phyloP scores from a whole-genome alignment of 345 rosid species.

The Linum lewisii region DNA sequence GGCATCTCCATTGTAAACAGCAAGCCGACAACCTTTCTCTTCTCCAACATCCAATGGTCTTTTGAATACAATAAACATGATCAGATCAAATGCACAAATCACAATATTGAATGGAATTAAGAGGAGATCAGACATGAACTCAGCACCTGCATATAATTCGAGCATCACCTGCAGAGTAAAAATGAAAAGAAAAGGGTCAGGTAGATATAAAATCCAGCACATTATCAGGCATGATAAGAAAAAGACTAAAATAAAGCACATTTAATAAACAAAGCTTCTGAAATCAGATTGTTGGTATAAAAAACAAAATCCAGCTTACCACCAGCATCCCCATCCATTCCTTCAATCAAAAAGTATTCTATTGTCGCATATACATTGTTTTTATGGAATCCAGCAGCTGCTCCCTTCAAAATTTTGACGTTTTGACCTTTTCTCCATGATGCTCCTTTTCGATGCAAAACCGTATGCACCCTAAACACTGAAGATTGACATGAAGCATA shows the following conservation, averaged over 20 bases:
- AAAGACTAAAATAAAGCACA: not conserved
- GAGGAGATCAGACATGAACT: not conserved
- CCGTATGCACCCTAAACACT: conserved; percentile 58
- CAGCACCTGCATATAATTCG: conserved; percentile 63
- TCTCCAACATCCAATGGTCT: conserved; percentile 39
- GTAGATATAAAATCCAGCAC: not conserved
- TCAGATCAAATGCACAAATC: not conserved
- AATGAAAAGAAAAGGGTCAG: conserved; percentile 8
- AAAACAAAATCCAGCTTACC: conserved; percentile 31
- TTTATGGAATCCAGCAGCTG: conserved; percentile 37
- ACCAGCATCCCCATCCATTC: conserved; percentile 58
- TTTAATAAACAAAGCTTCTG: too few relatives aligned
- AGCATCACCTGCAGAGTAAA: conserved; percentile 44
- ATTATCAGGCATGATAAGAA: not conserved
- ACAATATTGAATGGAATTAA: not conserved
- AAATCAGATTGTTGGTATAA: not conserved
- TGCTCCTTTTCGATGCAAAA: conserved; percentile 34
- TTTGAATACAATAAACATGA: conserved; percentile 14
- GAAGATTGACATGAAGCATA: conserved; percentile 12
- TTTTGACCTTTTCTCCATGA: conserved; percentile 51
- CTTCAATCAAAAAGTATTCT: conserved; percentile 61
- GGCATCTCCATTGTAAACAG: conserved; percentile 19
- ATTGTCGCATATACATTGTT: conserved; percentile 46
- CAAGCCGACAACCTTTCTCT: conserved; percentile 36
- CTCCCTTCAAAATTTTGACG: conserved; percentile 62